A percentile compares a stretch with the other conserved stretches of the same genome.
Conservation (phyloP, 345 rosid species). For the Atalantia buxifolia region DNA sequence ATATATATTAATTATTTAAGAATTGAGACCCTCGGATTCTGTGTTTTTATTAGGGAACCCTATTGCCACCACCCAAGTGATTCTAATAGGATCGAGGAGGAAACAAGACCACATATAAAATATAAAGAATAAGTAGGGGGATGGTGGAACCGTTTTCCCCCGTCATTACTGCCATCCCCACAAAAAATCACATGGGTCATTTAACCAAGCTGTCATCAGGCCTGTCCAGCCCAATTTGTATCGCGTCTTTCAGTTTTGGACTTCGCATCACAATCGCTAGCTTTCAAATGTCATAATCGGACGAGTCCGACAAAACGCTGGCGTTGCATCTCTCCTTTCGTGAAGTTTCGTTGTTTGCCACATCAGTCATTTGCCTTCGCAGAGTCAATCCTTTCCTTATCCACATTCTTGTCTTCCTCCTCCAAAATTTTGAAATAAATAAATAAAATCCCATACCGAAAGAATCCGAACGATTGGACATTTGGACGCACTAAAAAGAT, state of each 20-base stretch:
- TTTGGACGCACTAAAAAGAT: too few relatives aligned
- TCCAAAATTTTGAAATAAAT: neutral
- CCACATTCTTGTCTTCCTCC: neutral
- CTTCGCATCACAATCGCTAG: neutral
- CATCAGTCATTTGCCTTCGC: neutral
- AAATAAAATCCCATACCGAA: too few relatives aligned
- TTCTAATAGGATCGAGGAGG: too few relatives aligned
- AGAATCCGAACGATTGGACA: too few relatives aligned
- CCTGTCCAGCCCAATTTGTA: neutral
- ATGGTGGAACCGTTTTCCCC: too few relatives aligned
- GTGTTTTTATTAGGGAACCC: accelerated
- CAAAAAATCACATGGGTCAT: neutral
- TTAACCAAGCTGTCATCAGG: neutral
- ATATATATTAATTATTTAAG: accelerated
- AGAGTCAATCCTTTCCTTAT: neutral
- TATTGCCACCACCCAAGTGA: too few relatives aligned
- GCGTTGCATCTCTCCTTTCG: neutral
- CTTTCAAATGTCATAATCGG: neutral
- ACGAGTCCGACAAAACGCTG: neutral
- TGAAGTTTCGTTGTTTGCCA: too few relatives aligned
- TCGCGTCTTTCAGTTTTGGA: neutral
- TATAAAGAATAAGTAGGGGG: too few relatives aligned
- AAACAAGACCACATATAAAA: too few relatives aligned
- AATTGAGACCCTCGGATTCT: accelerated
- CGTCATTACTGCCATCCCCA: too few relatives aligned